A percentile compares a stretch with the other conserved stretches of the same genome.
phyloP scores from a whole-genome alignment of 2,329 filamentous ascomycete species.

The Xylaria sp. region DNA sequence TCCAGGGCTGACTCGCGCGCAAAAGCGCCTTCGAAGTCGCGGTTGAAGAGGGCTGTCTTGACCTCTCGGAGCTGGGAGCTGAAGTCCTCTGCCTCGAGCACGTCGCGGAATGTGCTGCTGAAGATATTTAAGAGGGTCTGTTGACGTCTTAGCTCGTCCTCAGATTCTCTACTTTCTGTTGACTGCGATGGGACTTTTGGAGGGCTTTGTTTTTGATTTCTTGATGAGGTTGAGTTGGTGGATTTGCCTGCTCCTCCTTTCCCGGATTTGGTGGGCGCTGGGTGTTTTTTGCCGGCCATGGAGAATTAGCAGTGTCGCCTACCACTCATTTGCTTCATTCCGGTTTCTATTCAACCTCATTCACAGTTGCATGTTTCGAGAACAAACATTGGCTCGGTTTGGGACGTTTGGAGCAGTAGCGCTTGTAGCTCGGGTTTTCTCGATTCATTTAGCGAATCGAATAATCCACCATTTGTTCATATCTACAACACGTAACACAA shows the following conservation, averaged over 20 bases:
- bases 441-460: slow-evolving; percentile 16
- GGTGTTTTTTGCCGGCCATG: slow-evolving; percentile 29
- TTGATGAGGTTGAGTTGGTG: slow-evolving; percentile 2
- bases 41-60: slow-evolving; percentile 85
- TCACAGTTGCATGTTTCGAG: too few species aligned
- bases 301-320: not conserved
- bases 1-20: slow-evolving; percentile 72
- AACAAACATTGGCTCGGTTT: too few species aligned
- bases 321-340: not conserved
- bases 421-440: too few species aligned
- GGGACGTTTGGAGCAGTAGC: too few species aligned
- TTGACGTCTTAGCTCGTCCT: slow-evolving; percentile 35
- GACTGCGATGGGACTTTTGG: slow-evolving; percentile 11
- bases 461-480: slow-evolving; percentile 6
- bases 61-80: slow-evolving; percentile 77
- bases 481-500: not conserved
- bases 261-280: slow-evolving; percentile 19
- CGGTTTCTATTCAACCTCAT: too few species aligned
- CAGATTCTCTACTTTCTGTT: slow-evolving; percentile 4
- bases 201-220: slow-evolving; percentile 1
- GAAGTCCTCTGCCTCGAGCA: slow-evolving; percentile 60
- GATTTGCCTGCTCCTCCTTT: slow-evolving; percentile 20
- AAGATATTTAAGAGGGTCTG: slow-evolving; percentile 46
- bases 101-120: slow-evolving; percentile 62
- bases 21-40: slow-evolving; percentile 87